These are phyloP conservation scores for Coprinopsis cinerea DNA, from an alignment of 768 basidiomycete species.

Conservation along the genomic window DNA sequence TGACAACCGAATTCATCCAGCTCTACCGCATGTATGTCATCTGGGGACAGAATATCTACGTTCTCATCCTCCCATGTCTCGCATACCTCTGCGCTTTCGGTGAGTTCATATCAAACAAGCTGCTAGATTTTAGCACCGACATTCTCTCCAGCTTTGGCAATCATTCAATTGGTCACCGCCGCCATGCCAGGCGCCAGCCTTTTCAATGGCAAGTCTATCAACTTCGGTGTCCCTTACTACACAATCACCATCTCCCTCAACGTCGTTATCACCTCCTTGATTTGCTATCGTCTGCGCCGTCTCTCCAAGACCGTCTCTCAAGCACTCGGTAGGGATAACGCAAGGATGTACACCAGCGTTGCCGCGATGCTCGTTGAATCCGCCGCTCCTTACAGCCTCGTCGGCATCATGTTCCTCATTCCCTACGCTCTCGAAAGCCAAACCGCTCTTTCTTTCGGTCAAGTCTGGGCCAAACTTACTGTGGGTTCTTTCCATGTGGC, in stretches of 20 bases:
- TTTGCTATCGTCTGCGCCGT: slow-evolving; percentile 31
- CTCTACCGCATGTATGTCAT: slow-evolving; percentile 27
- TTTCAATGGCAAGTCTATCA: slow-evolving; percentile 30
- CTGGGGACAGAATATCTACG: slow-evolving; percentile 20
- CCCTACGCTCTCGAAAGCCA: slow-evolving; percentile 29
- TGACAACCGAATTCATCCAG: slow-evolving; percentile 10
- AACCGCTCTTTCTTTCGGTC: slow-evolving; percentile 30
- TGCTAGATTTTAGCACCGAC: not conserved
- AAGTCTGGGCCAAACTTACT: slow-evolving; percentile 36
- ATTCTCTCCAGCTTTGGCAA: slow-evolving; percentile 27
- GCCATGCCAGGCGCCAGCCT: slow-evolving; percentile 34
- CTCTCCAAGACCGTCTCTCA: slow-evolving; percentile 22
- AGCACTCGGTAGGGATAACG: slow-evolving; percentile 24
- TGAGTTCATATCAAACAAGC: slow-evolving; percentile 11
- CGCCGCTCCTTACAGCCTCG: slow-evolving; percentile 32
- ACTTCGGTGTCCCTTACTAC: slow-evolving; percentile 36
- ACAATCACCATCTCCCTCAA: slow-evolving; percentile 36
- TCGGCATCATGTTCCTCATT: slow-evolving; percentile 33
- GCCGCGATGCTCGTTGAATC: slow-evolving; percentile 34
- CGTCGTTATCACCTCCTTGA: slow-evolving; percentile 34
- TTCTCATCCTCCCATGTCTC: slow-evolving; percentile 21
- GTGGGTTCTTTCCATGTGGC: slow-evolving; percentile 20
- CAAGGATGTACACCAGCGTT: slow-evolving; percentile 31
- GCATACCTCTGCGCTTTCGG: slow-evolving; percentile 24
- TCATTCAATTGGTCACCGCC: slow-evolving; percentile 33